A percentile compares a stretch with the other conserved stretches of the same genome.
Conservation (phyloP, 306 rosid genomes). For the Argentina anserina region DNA sequence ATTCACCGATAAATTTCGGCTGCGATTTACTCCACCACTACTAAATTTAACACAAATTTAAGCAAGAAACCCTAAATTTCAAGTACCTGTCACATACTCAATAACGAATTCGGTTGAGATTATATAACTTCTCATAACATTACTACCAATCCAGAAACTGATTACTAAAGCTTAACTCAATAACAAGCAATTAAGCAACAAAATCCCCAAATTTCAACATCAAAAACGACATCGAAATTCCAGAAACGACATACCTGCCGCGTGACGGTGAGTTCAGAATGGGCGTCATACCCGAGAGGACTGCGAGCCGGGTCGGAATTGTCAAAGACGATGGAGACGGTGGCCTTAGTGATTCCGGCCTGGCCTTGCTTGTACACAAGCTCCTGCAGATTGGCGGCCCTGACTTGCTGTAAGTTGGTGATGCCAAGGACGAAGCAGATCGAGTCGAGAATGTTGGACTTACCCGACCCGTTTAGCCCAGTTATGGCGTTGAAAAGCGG, state of each 20-base stretch:
- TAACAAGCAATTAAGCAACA: neutral
- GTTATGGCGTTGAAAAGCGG: slow-evolving; percentile 90
- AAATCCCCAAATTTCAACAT: neutral
- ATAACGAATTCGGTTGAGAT: neutral
- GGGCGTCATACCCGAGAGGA: slow-evolving; percentile 82
- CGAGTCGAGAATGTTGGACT: slow-evolving; percentile 88
- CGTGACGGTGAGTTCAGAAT: slow-evolving; percentile 78
- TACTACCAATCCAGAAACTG: neutral
- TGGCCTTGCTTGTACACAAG: slow-evolving; percentile 97
- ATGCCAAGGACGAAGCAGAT: slow-evolving; percentile 92
- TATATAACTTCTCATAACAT: neutral
- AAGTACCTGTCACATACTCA: neutral
- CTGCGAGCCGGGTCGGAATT: slow-evolving; percentile 66
- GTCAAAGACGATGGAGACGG: slow-evolving; percentile 80
- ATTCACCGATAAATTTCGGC: neutral
- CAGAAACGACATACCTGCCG: slow-evolving; percentile 56
- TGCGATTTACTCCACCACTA: neutral
- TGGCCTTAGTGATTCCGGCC: slow-evolving; percentile 96
- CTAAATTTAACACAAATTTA: neutral
- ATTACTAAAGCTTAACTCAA: neutral
- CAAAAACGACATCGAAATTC: neutral
- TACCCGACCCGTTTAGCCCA: slow-evolving; percentile 90
- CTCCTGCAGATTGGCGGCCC: slow-evolving; percentile 93
- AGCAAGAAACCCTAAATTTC: neutral
- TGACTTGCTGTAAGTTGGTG: slow-evolving; percentile 87